Conservation (phyloP, 768 basidiomycete genomes). For the Leccinum imitatum region DNA sequence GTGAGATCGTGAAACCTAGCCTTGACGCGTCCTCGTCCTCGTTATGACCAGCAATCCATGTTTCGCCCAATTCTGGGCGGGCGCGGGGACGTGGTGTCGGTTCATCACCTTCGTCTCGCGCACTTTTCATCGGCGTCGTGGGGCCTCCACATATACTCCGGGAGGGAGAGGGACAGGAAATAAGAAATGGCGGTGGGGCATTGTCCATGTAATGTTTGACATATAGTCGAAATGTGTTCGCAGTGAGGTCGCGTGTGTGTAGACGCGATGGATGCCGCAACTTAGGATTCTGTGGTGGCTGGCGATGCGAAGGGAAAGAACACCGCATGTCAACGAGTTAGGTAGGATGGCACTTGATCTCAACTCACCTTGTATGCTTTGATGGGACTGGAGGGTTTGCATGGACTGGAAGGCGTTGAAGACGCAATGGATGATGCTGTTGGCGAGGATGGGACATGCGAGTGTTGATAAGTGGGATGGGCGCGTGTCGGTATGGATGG, state of each 20-base stretch:
- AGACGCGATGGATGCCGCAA: conserved; percentile 74
- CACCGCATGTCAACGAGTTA: not conserved
- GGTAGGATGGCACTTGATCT: not conserved
- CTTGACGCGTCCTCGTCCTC: not conserved
- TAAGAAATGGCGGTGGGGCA: conserved; percentile 25
- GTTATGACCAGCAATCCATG: not conserved
- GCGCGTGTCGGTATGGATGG: not conserved
- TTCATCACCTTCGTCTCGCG: conserved; percentile 14
- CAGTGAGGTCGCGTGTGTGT: conserved; percentile 64
- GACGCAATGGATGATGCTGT: conserved; percentile 23
- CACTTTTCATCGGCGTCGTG: conserved; percentile 36
- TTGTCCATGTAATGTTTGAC: conserved; percentile 79
- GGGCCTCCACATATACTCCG: conserved; percentile 3
- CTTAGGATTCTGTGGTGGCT: conserved; percentile 36
- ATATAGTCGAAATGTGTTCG: conserved; percentile 71
- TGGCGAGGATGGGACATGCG: conserved; percentile 23
- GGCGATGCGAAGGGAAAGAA: not conserved
- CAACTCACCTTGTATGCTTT: conserved; percentile 14
- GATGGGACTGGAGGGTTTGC: conserved; percentile 25
- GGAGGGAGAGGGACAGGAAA: conserved; percentile 1
- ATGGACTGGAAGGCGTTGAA: conserved; percentile 32
- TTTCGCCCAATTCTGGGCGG: not conserved
- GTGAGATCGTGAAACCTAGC: conserved; percentile 67
- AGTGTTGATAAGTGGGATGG: not conserved
- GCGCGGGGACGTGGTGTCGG: conserved; percentile 16